Percentiles rank a stretch among this genome's conserved stretches.
Evolutionary conservation across 139 green algal genomes (phyloP).

Genomic region (Pleodorina starrii): DNA sequence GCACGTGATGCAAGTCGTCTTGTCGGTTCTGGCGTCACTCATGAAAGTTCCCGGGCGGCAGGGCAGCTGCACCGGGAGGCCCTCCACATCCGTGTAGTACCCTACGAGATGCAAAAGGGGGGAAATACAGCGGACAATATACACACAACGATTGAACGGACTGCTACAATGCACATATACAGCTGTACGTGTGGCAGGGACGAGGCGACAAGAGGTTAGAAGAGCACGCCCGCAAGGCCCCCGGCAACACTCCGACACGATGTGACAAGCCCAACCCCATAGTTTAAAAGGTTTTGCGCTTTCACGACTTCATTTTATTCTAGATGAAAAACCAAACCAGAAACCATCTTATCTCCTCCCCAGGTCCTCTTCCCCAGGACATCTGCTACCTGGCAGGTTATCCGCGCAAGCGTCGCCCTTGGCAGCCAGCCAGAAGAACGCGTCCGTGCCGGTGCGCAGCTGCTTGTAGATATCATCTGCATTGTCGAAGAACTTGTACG

Average conservation of each 20-base stretch:
- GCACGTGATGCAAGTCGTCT: constrained; percentile 29
- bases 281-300: too few relatives aligned
- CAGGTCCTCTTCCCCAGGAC: too few relatives aligned
- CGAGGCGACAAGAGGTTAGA: too few relatives aligned
- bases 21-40: not conserved
- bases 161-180: too few relatives aligned
- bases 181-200: too few relatives aligned
- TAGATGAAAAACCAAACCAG: too few relatives aligned
- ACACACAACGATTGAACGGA: too few relatives aligned
- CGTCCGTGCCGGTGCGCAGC: not conserved
- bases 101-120: not conserved
- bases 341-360: too few relatives aligned
- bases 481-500: not conserved
- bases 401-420: not conserved
- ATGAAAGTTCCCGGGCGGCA: constrained; percentile 38
- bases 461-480: not conserved
- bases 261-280: too few relatives aligned
- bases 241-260: too few relatives aligned
- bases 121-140: not conserved
- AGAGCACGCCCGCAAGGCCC: too few relatives aligned
- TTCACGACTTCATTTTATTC: too few relatives aligned
- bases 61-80: constrained; percentile 2
- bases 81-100: constrained; percentile 20
- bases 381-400: constrained; percentile 31
- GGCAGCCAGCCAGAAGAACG: constrained; percentile 23